Percentiles rank a stretch among this genome's conserved stretches.
These are phyloP conservation scores for Naganishia sp. DNA, from an alignment of 1,284 basidiomycete species.

Conservation along the genomic window DNA sequence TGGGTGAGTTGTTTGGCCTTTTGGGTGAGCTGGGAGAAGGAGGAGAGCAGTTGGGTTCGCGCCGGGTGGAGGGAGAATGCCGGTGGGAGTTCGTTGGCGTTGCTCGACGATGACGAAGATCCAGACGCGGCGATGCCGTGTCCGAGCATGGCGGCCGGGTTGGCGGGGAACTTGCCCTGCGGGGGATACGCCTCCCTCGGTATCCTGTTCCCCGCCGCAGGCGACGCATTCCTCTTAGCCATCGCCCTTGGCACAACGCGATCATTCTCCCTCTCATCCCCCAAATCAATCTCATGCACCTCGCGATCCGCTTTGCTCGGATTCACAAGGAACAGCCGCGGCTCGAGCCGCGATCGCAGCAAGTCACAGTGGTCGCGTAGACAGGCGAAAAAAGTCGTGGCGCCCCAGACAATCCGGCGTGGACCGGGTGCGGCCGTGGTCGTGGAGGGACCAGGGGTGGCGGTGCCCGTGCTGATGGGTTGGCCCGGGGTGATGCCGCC, in stretches of 20 bases:
- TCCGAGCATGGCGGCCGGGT: slow-evolving; percentile 4
- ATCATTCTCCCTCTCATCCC: slow-evolving; percentile 29
- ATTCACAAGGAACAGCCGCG: slow-evolving; percentile 78
- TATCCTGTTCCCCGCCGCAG: too few relatives aligned
- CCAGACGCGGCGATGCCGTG: slow-evolving; percentile 10
- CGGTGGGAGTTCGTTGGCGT: slow-evolving; percentile 52
- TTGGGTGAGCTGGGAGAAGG: slow-evolving; percentile 83
- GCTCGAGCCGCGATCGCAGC: slow-evolving; percentile 62
- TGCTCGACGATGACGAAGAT: slow-evolving; percentile 1
- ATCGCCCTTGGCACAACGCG: slow-evolving; percentile 25
- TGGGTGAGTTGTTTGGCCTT: slow-evolving; percentile 86
- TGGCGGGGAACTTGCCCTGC: slow-evolving; percentile 17
- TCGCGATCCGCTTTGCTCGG: slow-evolving; percentile 88
- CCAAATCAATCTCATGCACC: slow-evolving; percentile 60
- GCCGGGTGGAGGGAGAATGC: slow-evolving; percentile 62
- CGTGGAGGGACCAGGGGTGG: slow-evolving; percentile 32
- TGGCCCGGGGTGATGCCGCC: slow-evolving; percentile 34
- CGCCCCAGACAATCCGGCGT: slow-evolving; percentile 48
- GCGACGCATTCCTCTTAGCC: not conserved
- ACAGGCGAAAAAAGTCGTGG: slow-evolving; percentile 71
- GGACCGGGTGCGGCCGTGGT: slow-evolving; percentile 35
- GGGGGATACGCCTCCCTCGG: slow-evolving; percentile 28
- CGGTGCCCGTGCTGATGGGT: slow-evolving; percentile 25
- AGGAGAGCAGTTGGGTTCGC: slow-evolving; percentile 73
- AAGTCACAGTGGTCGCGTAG: slow-evolving; percentile 73